Conservation (phyloP, 148 eudicot genomes). For the Rheum nobile region DNA sequence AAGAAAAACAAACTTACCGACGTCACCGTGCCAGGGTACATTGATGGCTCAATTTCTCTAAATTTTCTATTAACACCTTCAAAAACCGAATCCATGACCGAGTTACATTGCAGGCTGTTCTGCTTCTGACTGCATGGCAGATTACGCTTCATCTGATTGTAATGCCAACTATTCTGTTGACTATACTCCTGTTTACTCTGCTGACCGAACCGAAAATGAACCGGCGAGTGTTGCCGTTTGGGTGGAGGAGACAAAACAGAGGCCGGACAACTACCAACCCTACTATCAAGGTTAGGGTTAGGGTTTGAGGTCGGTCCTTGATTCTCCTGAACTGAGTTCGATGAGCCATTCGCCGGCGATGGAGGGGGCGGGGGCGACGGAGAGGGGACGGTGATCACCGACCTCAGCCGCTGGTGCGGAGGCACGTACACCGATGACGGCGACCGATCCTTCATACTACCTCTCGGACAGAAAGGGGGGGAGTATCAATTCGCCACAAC, state of each 20-base stretch:
- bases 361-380: conserved; percentile 7
- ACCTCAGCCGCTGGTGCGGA: conserved; percentile 69
- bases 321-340: conserved; percentile 11
- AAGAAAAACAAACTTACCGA: conserved; percentile 14
- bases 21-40: conserved; percentile 25
- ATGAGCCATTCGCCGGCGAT: conserved; percentile 9
- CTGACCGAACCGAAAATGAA: conserved; percentile 19
- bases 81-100: conserved; percentile 15
- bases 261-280: conserved; percentile 6
- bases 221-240: conserved; percentile 23
- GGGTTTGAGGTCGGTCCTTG: conserved; percentile 12
- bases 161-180: conserved; percentile 8
- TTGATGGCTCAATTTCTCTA: conserved; percentile 25
- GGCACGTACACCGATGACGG: conserved; percentile 64
- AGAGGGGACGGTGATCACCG: conserved; percentile 40
- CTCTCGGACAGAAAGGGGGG: not conserved
- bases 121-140: conserved; percentile 13
- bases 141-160: not conserved
- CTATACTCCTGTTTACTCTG: conserved; percentile 8
- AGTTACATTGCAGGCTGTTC: conserved; percentile 16
- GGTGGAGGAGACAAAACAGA: conserved; percentile 22
- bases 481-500: not conserved
- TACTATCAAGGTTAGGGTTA: conserved; percentile 12
- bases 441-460: conserved; percentile 58
- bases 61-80: conserved; percentile 26